phyloP scores from a whole-genome alignment of 805 yeast species.

The Yarrowia alimentaria region DNA sequence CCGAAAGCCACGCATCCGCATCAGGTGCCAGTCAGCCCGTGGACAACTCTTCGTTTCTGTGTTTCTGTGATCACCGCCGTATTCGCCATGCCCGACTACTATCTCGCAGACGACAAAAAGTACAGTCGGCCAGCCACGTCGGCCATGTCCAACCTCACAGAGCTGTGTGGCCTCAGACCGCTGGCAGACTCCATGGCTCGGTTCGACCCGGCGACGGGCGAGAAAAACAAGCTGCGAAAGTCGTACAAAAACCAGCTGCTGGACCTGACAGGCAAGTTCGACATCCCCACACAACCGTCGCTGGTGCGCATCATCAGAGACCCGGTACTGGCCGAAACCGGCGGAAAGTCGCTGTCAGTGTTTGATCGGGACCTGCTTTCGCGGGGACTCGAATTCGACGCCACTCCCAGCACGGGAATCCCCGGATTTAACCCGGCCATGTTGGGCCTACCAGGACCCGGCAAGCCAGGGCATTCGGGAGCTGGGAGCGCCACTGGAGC shows the following conservation, averaged over 20 bases:
- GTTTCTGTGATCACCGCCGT: too few species aligned
- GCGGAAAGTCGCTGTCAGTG: constrained; percentile 47
- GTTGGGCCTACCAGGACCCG: constrained; percentile 37
- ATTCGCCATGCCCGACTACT: constrained; percentile 24
- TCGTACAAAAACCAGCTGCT: constrained; percentile 90
- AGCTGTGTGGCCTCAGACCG: constrained; percentile 62
- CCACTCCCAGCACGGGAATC: constrained; percentile 64
- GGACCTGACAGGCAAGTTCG: constrained; percentile 68
- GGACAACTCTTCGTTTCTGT: too few species aligned
- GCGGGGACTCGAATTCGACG: constrained; percentile 57
- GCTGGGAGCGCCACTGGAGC: too few species aligned
- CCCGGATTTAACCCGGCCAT: constrained; percentile 73
- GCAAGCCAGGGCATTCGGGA: constrained; percentile 17
- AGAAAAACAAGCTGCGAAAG: constrained; percentile 88
- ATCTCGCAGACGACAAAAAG: constrained; percentile 24
- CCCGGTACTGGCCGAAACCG: constrained; percentile 34
- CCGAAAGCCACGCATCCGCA: too few species aligned
- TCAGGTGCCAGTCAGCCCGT: too few species aligned
- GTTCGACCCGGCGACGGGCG: constrained; percentile 80
- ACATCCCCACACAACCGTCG: constrained; percentile 39
- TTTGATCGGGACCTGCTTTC: constrained; percentile 52
- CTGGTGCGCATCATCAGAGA: constrained; percentile 17
- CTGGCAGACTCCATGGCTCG: constrained; percentile 82
- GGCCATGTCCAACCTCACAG: constrained; percentile 69
- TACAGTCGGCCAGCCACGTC: constrained; percentile 40